These are phyloP conservation scores for Hordeum pubiflorum DNA, from an alignment of 202 grass and related monocot genomes.

Conservation along the genomic window DNA sequence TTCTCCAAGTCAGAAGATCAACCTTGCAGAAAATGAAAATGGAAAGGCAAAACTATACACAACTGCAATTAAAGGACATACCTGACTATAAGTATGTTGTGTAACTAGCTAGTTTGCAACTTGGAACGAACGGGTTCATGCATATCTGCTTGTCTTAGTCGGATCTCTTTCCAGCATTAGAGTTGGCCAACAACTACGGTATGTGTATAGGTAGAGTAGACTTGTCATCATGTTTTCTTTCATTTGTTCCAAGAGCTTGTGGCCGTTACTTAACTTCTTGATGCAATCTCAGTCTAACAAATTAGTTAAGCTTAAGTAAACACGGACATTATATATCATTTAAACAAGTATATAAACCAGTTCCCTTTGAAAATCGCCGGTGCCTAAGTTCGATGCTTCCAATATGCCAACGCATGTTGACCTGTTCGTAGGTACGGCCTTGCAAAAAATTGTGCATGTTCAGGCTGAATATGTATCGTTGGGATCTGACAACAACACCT, in stretches of 20 bases:
- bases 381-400: not conserved
- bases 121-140: no score
- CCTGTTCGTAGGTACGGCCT: not conserved
- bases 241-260: not conserved
- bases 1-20: not conserved
- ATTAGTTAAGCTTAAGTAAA: not conserved
- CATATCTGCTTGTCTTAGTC: no score
- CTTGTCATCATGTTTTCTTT: not conserved
- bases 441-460: not conserved
- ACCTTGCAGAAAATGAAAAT: not conserved
- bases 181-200: no score
- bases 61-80: not conserved
- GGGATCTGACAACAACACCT: not conserved
- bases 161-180: no score
- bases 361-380: not conserved
- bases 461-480: not conserved
- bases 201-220: no score
- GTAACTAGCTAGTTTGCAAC: not conserved
- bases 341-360: not conserved
- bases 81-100: not conserved
- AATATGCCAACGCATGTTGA: constrained; percentile 3
- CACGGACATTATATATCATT: not conserved
- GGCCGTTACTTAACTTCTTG: not conserved
- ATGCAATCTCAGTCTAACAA: not conserved
- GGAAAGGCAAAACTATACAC: not conserved